Conservation (phyloP, 2,329 filamentous ascomycete genomes). For the Fusarium fracticaudum region DNA sequence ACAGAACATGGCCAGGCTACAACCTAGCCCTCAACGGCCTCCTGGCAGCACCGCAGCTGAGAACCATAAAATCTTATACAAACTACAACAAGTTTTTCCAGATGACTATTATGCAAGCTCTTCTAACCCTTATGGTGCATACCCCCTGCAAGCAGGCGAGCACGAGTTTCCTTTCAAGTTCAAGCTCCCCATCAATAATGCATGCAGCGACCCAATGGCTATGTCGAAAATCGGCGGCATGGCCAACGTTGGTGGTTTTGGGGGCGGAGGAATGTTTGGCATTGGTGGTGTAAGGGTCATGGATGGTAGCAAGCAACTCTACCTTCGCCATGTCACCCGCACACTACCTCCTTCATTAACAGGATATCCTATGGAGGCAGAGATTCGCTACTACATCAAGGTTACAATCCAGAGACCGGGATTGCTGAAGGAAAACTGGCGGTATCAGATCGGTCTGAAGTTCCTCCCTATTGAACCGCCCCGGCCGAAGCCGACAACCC, state of each 20-base stretch:
- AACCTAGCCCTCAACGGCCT: slow-evolving; percentile 44
- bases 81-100: slow-evolving; percentile 77
- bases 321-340: slow-evolving; percentile 78
- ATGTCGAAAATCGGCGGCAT: slow-evolving; percentile 65
- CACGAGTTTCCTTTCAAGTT: slow-evolving; percentile 83
- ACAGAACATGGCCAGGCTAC: slow-evolving; percentile 49
- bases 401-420: slow-evolving; percentile 91
- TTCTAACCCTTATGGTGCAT: slow-evolving; percentile 57
- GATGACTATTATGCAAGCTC: slow-evolving; percentile 57
- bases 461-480: slow-evolving; percentile 95
- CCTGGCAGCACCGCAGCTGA: slow-evolving; percentile 61
- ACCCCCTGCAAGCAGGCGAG: slow-evolving; percentile 72
- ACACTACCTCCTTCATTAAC: slow-evolving; percentile 89
- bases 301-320: slow-evolving; percentile 70
- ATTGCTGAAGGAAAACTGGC: slow-evolving; percentile 89
- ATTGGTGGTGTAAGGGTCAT: slow-evolving; percentile 66
- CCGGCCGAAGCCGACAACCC: slow-evolving; percentile 69
- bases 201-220: slow-evolving; percentile 65
- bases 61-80: slow-evolving; percentile 80
- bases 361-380: slow-evolving; percentile 87
- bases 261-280: slow-evolving; percentile 57
- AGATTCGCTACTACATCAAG: slow-evolving; percentile 95
- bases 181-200: slow-evolving; percentile 81
- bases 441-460: slow-evolving; percentile 75
- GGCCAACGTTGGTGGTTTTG: slow-evolving; percentile 63